Evolutionary conservation across 225 moss, liverwort and hornwort species (phyloP), one percentile per base, ranked within the genome.

Genomic region (Pleurozium schreberi): DNA sequence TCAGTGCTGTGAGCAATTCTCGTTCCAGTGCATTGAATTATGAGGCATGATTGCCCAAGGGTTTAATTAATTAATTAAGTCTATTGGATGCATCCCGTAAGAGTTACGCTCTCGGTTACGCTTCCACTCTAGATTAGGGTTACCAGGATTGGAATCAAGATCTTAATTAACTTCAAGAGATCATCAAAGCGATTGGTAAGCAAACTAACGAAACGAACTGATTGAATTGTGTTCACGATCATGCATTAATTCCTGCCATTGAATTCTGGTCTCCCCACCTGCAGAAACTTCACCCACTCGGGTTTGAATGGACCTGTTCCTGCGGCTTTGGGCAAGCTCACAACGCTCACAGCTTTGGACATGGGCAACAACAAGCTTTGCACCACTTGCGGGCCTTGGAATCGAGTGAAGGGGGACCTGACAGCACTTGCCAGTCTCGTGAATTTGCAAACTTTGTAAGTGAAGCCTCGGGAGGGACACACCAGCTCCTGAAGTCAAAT

Each of bases 351-450:
- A 30, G 65, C 19, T 70, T 76, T 94, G 85, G 92, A 94, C 85
- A 66, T 94, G 91, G 87, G 93, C 77, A 94, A 94, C 13, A 45
- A 92, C 87, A 94, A 94, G 90, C 43, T 1, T 1, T 94, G 93
- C 58, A 2, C 4, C 4, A 73, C 66, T 20, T 94, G 93, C 27
- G 93, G 92, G 21, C 87, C 91, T 21, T 94, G 93, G 93, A 94
- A 94, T 70, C 1, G 26, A 53, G 91, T 94, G 88, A 92, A 33
- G 61, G 92, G 92, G 57, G 90, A 91, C 62, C 92, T 94, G 9
- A 6, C 90, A 18, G 85, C 92, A 2, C 79, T 94, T 36, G 62
- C 43, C 36, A 90, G 67, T 87, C 84, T 94, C 33, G 67, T 80
- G 60, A 94, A 94, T 83, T 60, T 94, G 69, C 15, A 83, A 67